Conservation (phyloP, 805 yeast species). For the Ogataea philodendri region DNA sequence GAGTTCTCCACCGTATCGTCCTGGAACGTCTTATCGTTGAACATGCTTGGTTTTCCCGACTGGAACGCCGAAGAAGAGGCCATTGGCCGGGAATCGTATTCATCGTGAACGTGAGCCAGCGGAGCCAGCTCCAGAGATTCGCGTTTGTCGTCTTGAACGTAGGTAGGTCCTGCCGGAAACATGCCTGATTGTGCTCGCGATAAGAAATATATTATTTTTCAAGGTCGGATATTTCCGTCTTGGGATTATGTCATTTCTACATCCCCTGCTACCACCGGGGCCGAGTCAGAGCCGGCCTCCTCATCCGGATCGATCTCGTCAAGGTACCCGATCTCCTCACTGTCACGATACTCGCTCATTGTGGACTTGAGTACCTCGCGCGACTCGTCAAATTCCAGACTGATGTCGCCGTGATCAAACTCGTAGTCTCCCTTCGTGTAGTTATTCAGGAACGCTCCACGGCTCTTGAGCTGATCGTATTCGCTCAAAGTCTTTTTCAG, state of each 20-base stretch:
- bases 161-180: constrained; percentile 4
- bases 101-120: constrained; percentile 2
- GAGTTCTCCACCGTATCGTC: background rate
- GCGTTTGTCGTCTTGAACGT: constrained; percentile 3
- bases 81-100: constrained; percentile 7
- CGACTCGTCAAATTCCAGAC: constrained; percentile 46
- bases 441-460: constrained; percentile 81
- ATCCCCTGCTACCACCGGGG: constrained; percentile 6
- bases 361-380: constrained; percentile 45
- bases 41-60: background rate
- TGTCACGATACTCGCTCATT: constrained; percentile 45
- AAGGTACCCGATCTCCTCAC: constrained; percentile 42
- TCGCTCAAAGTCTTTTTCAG: constrained; percentile 67
- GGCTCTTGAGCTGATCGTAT: constrained; percentile 73
- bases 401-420: constrained; percentile 43
- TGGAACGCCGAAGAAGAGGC: constrained; percentile 8
- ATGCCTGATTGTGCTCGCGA: constrained; percentile 2
- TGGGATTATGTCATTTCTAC: constrained; percentile 7
- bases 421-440: constrained; percentile 54
- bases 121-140: constrained; percentile 3
- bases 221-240: constrained; percentile 4
- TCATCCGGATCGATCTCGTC: constrained; percentile 44
- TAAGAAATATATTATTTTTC: constrained; percentile 1
- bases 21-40: background rate
- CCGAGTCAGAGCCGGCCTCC: constrained; percentile 12